phyloP scores from a whole-genome alignment of 129 eudicot species.

The Flaveria trinervia region DNA sequence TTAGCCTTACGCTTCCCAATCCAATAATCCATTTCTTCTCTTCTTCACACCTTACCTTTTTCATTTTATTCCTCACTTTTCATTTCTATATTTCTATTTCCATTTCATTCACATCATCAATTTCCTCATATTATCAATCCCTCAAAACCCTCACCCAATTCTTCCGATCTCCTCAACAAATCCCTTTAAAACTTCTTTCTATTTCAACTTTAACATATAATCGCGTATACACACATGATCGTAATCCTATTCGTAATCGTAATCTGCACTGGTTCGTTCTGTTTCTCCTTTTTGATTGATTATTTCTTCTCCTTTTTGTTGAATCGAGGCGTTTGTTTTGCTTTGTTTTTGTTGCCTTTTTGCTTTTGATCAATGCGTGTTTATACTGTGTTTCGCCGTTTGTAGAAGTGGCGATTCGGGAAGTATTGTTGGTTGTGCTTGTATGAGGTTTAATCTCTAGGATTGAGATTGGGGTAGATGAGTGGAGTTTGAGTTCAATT shows the following conservation, averaged over 20 bases:
- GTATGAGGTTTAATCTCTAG: background rate
- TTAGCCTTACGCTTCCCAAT: slow-evolving; percentile 35
- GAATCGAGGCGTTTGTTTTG: slow-evolving; percentile 4
- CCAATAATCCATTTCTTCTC: background rate
- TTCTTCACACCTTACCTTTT: too few species aligned
- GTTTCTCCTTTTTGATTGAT: background rate
- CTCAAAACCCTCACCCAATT: slow-evolving; percentile 31
- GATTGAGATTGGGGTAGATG: background rate
- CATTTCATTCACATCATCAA: background rate
- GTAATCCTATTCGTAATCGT: slow-evolving; percentile 24
- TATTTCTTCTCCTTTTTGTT: background rate
- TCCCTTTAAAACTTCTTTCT: background rate
- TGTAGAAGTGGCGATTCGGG: background rate
- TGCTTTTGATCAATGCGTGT: slow-evolving; percentile 9
- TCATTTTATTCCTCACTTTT: background rate
- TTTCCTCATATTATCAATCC: background rate
- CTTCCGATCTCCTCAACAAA: slow-evolving; percentile 19
- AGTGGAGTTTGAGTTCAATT: slow-evolving; percentile 27
- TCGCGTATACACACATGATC: background rate
- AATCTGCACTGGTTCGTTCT: slow-evolving; percentile 43
- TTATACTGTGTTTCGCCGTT: background rate
- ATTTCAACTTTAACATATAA: slow-evolving; percentile 13
- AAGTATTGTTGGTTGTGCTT: slow-evolving; percentile 4
- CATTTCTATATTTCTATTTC: background rate
- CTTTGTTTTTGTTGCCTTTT: background rate